Evolutionary conservation across 768 basidiomycete genomes (phyloP), one percentile per base, ranked within the genome.

Genomic region (Lactarius sanguifluus): DNA sequence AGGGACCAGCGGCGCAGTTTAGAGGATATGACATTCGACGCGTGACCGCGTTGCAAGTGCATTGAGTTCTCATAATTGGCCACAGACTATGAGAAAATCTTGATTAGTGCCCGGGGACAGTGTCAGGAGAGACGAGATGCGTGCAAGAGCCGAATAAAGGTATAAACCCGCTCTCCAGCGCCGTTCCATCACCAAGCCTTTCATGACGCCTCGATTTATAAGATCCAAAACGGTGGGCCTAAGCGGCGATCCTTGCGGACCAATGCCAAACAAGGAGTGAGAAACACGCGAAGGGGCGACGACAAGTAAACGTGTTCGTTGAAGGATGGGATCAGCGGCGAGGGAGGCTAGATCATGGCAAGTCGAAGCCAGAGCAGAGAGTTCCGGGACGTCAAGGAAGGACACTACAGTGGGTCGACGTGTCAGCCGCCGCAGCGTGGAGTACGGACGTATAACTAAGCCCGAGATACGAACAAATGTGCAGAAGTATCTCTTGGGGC

Each of bases 371-470:
- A 90, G 73, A 1, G 79, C 71, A 57, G 82, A 82, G 56, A 91
- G 81, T 72, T 92, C 90, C 0, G 90, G 90, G 7, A 91, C 75
- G 75, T 91, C 90, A 62, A 92, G 79, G 74, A 84, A 91, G 0
- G 86, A 85, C 55, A 89, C 89, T 90, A 64, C 55, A 88, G 88
- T 90, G 50, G 32, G 40, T 28, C 16, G 23, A 55, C 13, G 36
- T 15, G 55, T 68, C 56, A 68, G 59, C 34, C 15, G 57, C 16
- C 45, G 63, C 47, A 64, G 59, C 34, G 34, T 23, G 38, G 16
- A 59, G 63, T 25, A 65, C 58, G 57, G 57, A 66, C 28, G 38
- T 5, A 57, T 36, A 40, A 56, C 6, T 18, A 52, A 28, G 45
- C 28, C 28, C 7, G 56, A 38, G 60, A 23, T 40, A 69, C 59